These are phyloP conservation scores for Platanthera zijinensis DNA, from an alignment of 106 monocot genomes.

Conservation along the genomic window DNA sequence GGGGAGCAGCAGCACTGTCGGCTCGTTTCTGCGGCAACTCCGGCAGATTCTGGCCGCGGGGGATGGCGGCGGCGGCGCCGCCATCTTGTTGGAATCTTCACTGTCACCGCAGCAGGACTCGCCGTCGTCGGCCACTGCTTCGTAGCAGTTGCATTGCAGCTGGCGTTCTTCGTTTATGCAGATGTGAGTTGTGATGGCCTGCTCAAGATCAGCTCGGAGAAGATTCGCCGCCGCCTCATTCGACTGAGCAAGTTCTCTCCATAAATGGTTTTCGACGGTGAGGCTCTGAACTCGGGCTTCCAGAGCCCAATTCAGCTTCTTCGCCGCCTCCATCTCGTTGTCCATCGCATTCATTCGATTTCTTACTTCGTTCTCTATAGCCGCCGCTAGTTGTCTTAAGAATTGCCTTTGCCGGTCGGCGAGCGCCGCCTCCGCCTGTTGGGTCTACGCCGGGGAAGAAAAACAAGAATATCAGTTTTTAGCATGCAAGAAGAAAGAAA, in stretches of 20 bases:
- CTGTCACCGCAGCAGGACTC: constrained; percentile 5
- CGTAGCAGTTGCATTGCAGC: not conserved
- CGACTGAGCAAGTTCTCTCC: constrained; percentile 1
- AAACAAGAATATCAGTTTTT: not conserved
- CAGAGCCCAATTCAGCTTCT: constrained; percentile 5
- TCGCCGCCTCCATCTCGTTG: constrained; percentile 4
- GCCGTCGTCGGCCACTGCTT: not conserved
- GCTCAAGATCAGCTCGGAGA: constrained; percentile 7
- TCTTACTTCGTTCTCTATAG: not conserved
- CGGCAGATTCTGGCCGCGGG: not conserved
- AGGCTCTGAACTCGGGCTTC: constrained; percentile 6
- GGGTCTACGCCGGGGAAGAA: not conserved
- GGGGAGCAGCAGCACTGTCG: constrained; percentile 12
- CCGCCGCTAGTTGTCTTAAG: not conserved
- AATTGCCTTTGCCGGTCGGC: not conserved
- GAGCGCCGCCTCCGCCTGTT: not conserved
- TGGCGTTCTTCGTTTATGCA: not conserved
- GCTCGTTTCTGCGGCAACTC: not conserved
- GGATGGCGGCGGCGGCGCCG: not conserved
- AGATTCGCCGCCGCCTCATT: constrained; percentile 1
- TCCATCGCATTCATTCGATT: constrained; percentile 7
- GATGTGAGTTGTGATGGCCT: not conserved
- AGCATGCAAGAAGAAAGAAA: not conserved
- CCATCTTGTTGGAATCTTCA: not conserved
- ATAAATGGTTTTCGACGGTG: constrained; percentile 2